Percentiles rank a stretch among this genome's conserved stretches.
These are phyloP conservation scores for Leptographium wingfieldii DNA, from an alignment of 2,329 filamentous ascomycete genomes.

Conservation along the genomic window DNA sequence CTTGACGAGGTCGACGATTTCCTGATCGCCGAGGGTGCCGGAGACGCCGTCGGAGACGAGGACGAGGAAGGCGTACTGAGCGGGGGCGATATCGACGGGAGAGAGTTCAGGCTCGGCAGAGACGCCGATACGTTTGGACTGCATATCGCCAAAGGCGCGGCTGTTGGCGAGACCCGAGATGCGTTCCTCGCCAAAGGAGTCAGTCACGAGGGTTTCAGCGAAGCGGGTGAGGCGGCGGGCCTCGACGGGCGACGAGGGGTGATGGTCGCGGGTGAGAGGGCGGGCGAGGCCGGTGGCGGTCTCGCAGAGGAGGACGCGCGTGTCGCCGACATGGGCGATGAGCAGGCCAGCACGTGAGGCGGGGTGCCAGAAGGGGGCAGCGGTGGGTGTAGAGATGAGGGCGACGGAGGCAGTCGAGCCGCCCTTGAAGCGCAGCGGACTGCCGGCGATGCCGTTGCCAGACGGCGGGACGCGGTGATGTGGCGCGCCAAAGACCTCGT, in stretches of 20 bases:
- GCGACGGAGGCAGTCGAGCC: conserved; percentile 86
- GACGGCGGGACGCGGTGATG: conserved; percentile 33
- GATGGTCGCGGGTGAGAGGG: conserved; percentile 81
- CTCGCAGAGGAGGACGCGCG: conserved; percentile 77
- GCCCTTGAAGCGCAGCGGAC: conserved; percentile 70
- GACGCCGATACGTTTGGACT: conserved; percentile 82
- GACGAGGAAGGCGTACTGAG: conserved; percentile 80
- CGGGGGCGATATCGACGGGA: conserved; percentile 64
- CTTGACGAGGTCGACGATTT: conserved; percentile 92
- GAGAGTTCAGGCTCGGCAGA: conserved; percentile 85
- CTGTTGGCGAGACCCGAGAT: conserved; percentile 90
- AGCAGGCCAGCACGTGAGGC: conserved; percentile 71
- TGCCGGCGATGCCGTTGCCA: conserved; percentile 51
- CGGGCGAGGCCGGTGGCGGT: conserved; percentile 69
- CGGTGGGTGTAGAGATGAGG: conserved; percentile 82
- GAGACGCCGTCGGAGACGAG: conserved; percentile 83
- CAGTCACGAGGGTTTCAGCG: conserved; percentile 67
- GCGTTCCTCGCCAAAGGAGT: conserved; percentile 94
- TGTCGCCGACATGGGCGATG: conserved; percentile 88
- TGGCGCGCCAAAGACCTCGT: conserved; percentile 63
- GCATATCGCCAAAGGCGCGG: conserved; percentile 85
- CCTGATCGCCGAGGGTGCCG: conserved; percentile 77
- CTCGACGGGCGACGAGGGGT: conserved; percentile 78
- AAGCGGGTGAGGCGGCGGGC: conserved; percentile 70
- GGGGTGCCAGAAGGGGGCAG: conserved; percentile 92